Base-by-base conservation (phyloP, 2,329 filamentous ascomycete genomes). In the Talaromyces albobiverticillius region DNA sequence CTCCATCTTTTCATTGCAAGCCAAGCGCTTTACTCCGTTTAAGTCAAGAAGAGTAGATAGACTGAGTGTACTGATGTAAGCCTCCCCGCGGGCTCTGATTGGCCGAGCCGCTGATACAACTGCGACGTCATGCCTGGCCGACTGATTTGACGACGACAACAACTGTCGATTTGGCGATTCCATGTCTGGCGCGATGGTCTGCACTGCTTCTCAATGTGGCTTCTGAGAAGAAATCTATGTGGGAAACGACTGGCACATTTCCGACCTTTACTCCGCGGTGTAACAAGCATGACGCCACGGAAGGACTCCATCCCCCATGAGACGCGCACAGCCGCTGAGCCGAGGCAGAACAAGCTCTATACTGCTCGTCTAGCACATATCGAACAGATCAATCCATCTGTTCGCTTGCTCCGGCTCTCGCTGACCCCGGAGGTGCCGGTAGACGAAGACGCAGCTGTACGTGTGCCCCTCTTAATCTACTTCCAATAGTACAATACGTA, bases 311-410 rank as follows among this genome's bases (percentile, higher is more conserved):
- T 74, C 43, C 73, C 75, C 18, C 89, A 94, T 64, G 76, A 87
- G 56, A 82, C 90, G 60, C 82, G 89, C 51, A 95, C 90, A 10
- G 86, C 87, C 3, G 72, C 80, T 36, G 87, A 94, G 66, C 88
- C 87, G 40, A 84, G 90, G 54, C 83, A 88, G 55, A 74, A 81
- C 57, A 82, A 81, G 14, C 72, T 91, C 6, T 81, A 89, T 66
- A 71, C 73, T 2, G 86, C 90, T 14, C 79, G 75, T 3, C 65
- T 95, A 9, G 75, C 76, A 41, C 71, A 78, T 40, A 80, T 95
- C 50, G 75, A 82, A 20, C 73, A 84, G 55, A 76, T 90, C 60
- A 93, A 90, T 67, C 74, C 82, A 18, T 78, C 76, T 2, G 81
- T 93, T 56, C 83, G 88, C 34, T 69, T 90, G n/a, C 79, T 92